These are phyloP conservation scores for Hypholoma fasciculare DNA, from an alignment of 768 basidiomycete genomes.

Conservation along the genomic window DNA sequence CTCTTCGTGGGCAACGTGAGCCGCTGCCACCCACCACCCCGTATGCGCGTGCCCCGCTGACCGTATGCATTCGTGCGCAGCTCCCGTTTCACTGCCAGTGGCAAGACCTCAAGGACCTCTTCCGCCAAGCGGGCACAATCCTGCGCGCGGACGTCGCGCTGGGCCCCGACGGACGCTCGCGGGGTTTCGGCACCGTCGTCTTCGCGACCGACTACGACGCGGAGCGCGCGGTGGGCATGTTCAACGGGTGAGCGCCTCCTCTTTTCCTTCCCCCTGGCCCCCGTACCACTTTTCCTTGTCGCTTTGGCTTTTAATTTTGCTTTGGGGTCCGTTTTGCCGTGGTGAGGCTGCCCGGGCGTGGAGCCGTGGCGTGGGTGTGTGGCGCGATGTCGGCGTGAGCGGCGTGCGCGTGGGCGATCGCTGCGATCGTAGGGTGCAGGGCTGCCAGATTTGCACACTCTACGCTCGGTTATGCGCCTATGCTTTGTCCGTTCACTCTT, in stretches of 20 bases:
- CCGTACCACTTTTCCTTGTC: conserved; percentile 3
- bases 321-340: conserved; percentile 1
- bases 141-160: conserved; percentile 89
- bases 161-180: conserved; percentile 83
- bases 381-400: no score
- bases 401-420: no score
- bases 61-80: conserved; percentile 34
- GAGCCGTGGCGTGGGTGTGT: no score
- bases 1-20: conserved; percentile 90
- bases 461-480: no score
- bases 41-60: conserved; percentile 21
- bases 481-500: background rate
- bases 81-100: conserved; percentile 94
- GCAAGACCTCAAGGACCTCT: conserved; percentile 98
- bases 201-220: conserved; percentile 86
- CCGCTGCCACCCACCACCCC: background rate
- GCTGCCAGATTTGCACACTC: no score
- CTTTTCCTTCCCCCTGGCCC: conserved; percentile 7
- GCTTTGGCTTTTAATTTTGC: conserved; percentile 1
- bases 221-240: conserved; percentile 80
- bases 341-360: no score
- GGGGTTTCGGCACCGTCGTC: conserved; percentile 92
- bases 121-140: conserved; percentile 88
- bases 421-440: no score
- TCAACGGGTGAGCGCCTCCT: conserved; percentile 73